Conservation (phyloP, 768 basidiomycete genomes). For the Suillus plorans region DNA sequence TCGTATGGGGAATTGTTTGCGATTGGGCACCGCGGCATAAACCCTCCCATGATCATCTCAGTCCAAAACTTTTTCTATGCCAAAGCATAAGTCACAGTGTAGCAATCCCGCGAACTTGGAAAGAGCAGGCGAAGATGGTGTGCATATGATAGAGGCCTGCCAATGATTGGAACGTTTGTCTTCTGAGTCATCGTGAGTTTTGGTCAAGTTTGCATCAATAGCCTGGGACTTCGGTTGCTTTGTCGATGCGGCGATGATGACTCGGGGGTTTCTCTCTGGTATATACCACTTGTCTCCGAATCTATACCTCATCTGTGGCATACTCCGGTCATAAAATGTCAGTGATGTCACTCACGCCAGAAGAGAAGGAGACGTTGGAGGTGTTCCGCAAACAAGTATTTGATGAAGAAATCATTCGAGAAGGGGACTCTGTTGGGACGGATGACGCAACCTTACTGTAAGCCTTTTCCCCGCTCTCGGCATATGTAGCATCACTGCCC, state of each 20-base stretch:
- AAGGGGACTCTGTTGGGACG: slow-evolving; percentile 63
- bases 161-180: not conserved
- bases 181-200: not conserved
- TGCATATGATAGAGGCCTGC: too few relatives aligned
- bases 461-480: slow-evolving; percentile 20
- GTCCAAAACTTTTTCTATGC: too few relatives aligned
- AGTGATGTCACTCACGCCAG: slow-evolving; percentile 14
- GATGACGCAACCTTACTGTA: slow-evolving; percentile 60
- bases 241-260: not conserved
- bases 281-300: not conserved
- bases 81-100: too few relatives aligned
- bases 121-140: too few relatives aligned
- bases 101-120: too few relatives aligned
- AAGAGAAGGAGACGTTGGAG: slow-evolving; percentile 40
- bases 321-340: not conserved
- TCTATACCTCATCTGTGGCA: not conserved
- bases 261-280: not conserved
- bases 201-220: not conserved
- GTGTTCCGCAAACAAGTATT: slow-evolving; percentile 53
- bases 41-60: too few relatives aligned
- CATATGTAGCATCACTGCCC: not conserved
- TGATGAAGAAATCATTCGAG: slow-evolving; percentile 52
- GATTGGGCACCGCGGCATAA: too few relatives aligned
- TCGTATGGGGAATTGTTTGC: too few relatives aligned
- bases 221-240: not conserved